Conservation (phyloP, 2,329 filamentous ascomycete genomes). For the Cryphonectria japonica region DNA sequence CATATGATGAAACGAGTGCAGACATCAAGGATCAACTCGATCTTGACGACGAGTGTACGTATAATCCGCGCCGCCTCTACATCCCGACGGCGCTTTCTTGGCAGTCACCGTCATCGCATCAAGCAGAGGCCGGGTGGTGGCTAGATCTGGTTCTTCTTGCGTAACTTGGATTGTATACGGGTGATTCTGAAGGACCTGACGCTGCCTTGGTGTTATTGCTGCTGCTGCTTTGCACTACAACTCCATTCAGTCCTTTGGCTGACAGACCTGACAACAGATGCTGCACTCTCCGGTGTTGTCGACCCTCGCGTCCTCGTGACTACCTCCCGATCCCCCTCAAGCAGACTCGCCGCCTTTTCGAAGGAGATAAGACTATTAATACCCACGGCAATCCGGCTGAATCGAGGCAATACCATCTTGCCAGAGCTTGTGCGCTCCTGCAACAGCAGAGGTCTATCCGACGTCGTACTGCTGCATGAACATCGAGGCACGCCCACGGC, state of each 20-base stretch:
- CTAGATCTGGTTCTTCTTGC: neutral
- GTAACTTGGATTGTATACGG: neutral
- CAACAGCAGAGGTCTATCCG: constrained; percentile 77
- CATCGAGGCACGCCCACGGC: constrained; percentile 92
- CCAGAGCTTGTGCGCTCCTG: constrained; percentile 84
- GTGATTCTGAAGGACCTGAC: neutral
- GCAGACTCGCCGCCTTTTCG: constrained; percentile 83
- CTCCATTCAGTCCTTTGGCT: neutral
- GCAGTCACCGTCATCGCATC: neutral
- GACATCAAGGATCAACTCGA: constrained; percentile 73
- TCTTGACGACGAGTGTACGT: constrained; percentile 80
- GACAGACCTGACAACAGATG: constrained; percentile 37
- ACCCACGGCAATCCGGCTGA: constrained; percentile 84
- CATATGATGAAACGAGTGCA: constrained; percentile 84
- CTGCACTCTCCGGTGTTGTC: constrained; percentile 84
- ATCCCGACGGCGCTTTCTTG: neutral
- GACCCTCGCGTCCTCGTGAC: constrained; percentile 90
- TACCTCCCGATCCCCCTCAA: constrained; percentile 85
- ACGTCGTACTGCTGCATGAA: constrained; percentile 87
- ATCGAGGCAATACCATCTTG: constrained; percentile 87
- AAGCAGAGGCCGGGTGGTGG: neutral
- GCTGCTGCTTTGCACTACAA: neutral
- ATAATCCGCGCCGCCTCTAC: neutral
- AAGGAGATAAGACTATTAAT: constrained; percentile 74
- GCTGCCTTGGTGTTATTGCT: neutral